These are phyloP conservation scores for Penicillium frequentans DNA, from an alignment of 2,329 filamentous ascomycete species.

Conservation along the genomic window DNA sequence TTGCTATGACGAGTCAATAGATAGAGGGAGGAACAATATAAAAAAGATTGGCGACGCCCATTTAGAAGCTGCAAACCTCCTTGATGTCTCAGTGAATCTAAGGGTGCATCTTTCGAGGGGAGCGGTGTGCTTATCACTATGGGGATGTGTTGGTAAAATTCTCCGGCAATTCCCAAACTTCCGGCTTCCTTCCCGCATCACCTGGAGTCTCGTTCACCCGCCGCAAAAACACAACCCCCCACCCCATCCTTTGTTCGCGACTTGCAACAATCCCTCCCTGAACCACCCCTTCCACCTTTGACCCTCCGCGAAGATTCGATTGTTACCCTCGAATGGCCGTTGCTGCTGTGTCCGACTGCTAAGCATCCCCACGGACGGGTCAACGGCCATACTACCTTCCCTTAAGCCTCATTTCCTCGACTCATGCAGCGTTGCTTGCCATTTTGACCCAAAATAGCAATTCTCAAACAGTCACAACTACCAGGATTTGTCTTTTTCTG, in stretches of 20 bases:
- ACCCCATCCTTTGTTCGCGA: not conserved
- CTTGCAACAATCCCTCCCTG: not conserved
- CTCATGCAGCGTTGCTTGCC: not conserved
- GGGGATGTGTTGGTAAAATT: slow-evolving; percentile 15
- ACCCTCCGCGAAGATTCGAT: slow-evolving; percentile 4
- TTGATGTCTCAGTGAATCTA: not conserved
- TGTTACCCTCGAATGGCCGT: slow-evolving; percentile 19
- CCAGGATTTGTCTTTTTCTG: not conserved
- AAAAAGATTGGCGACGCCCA: not conserved
- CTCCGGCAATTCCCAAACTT: slow-evolving; percentile 18
- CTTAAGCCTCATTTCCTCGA: not conserved
- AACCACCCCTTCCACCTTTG: not conserved
- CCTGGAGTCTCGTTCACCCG: not conserved
- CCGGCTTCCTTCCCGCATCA: slow-evolving; percentile 13
- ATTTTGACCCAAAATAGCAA: no score
- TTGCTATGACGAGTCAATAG: slow-evolving; percentile 2
- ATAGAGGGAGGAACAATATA: not conserved
- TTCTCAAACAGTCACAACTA: not conserved
- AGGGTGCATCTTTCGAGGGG: not conserved
- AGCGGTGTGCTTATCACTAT: slow-evolving; percentile 19
- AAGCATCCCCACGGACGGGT: slow-evolving; percentile 17
- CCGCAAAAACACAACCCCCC: not conserved
- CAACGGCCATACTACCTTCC: slow-evolving; percentile 20
- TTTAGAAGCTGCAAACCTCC: not conserved
- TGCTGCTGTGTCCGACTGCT: slow-evolving; percentile 23